These are phyloP conservation scores for Puya raimondii DNA, from an alignment of 176 grass and related monocot species.

Conservation along the genomic window DNA sequence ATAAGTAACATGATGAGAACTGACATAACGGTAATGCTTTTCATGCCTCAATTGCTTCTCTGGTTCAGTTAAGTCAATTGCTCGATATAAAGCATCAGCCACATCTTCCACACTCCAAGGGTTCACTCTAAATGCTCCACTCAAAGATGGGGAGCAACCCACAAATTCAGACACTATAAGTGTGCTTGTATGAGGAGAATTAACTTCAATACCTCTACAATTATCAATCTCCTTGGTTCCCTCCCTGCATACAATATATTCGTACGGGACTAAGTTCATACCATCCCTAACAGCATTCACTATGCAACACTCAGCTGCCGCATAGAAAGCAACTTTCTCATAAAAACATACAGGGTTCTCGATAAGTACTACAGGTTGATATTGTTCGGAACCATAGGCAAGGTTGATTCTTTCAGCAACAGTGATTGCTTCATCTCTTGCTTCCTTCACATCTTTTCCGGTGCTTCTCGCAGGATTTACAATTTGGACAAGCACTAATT, in stretches of 20 bases:
- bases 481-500: slow-evolving; percentile 40
- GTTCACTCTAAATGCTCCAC: slow-evolving; percentile 47
- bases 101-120: slow-evolving; percentile 54
- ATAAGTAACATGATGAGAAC: slow-evolving; percentile 42
- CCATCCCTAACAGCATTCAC: slow-evolving; percentile 53
- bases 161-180: slow-evolving; percentile 56
- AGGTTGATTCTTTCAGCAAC: slow-evolving; percentile 42
- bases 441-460: slow-evolving; percentile 43
- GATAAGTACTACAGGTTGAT: slow-evolving; percentile 45
- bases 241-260: slow-evolving; percentile 46
- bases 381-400: slow-evolving; percentile 24
- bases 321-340: slow-evolving; percentile 55
- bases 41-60: slow-evolving; percentile 47
- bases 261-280: slow-evolving; percentile 43
- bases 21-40: slow-evolving; percentile 58
- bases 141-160: slow-evolving; percentile 53
- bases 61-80: slow-evolving; percentile 14
- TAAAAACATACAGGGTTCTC: slow-evolving; percentile 29
- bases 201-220: neutral
- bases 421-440: slow-evolving; percentile 23
- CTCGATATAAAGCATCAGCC: slow-evolving; percentile 28
- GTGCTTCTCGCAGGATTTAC: slow-evolving; percentile 40
- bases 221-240: slow-evolving; percentile 15
- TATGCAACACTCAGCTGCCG: slow-evolving; percentile 40
- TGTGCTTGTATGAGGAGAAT: slow-evolving; percentile 27